These are phyloP conservation scores for Auricularia cornea DNA, from an alignment of 768 basidiomycete species.

Conservation along the genomic window DNA sequence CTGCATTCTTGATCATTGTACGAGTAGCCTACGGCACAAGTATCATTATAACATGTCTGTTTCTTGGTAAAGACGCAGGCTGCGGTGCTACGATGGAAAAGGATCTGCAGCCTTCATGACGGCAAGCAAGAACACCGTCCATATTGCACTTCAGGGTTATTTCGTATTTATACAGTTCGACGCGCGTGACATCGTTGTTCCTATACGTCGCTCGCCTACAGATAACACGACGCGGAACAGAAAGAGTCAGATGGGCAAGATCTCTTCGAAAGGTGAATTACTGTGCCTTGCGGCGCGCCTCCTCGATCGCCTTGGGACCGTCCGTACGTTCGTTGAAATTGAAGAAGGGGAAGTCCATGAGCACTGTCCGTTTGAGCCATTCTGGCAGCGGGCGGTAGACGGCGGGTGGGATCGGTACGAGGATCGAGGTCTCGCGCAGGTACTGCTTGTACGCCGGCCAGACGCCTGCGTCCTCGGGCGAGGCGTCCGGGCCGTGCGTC, in stretches of 20 bases:
- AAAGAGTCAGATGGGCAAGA: background rate
- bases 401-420: conserved; percentile 50
- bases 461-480: conserved; percentile 24
- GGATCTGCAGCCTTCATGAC: too few relatives aligned
- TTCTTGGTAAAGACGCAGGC: too few relatives aligned
- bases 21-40: too few relatives aligned
- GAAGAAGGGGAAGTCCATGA: conserved; percentile 59
- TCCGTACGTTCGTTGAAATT: conserved; percentile 46
- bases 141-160: too few relatives aligned
- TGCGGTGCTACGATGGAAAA: too few relatives aligned
- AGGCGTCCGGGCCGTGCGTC: conserved; percentile 32
- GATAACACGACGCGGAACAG: background rate
- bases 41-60: too few relatives aligned
- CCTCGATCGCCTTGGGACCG: conserved; percentile 35
- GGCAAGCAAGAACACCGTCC: too few relatives aligned
- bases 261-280: background rate
- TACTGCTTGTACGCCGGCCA: conserved; percentile 52
- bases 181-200: background rate
- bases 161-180: too few relatives aligned
- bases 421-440: conserved; percentile 46
- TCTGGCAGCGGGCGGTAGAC: conserved; percentile 45
- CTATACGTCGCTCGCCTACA: background rate
- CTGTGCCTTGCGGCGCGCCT: conserved; percentile 15
- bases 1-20: too few relatives aligned
- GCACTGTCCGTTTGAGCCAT: conserved; percentile 43